Evolutionary conservation across 495 filamentous ascomycete species (phyloP).

Genomic region (Hypoxylon intermedium): DNA sequence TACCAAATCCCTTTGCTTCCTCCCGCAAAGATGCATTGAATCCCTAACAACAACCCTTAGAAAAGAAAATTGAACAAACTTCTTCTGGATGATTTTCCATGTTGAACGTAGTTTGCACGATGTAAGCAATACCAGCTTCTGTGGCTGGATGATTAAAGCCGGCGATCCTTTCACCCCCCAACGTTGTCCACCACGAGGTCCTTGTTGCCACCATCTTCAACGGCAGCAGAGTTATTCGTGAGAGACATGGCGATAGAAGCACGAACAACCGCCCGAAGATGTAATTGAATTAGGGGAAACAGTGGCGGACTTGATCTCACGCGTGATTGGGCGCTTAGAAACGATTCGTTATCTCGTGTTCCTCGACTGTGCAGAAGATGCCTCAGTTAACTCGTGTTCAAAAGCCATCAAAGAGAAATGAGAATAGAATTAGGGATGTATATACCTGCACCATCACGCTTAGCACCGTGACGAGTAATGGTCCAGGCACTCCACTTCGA

Average conservation of each 20-base stretch:
- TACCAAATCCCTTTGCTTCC: slow-evolving; percentile 1
- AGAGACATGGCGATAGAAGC: not conserved
- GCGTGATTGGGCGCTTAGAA: slow-evolving; percentile 13
- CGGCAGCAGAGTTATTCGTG: not conserved
- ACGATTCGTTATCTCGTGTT: slow-evolving; percentile 35
- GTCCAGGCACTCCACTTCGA: slow-evolving; percentile 28
- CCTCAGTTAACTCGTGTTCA: not conserved
- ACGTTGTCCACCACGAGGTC: not conserved
- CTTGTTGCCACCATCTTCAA: not conserved
- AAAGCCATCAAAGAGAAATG: not conserved
- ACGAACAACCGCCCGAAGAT: not conserved
- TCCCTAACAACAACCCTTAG: slow-evolving; percentile 6
- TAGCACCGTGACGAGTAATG: not conserved
- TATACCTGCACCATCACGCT: slow-evolving; percentile 25
- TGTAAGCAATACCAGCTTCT: not conserved
- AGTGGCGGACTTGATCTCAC: not conserved
- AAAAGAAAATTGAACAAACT: no score
- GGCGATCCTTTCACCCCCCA: not conserved
- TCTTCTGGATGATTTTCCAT: no score
- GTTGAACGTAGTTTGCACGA: no score
- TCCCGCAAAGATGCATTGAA: slow-evolving; percentile 2
- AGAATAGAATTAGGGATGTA: not conserved
- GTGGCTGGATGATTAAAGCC: not conserved
- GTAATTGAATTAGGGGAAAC: not conserved
- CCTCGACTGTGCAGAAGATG: slow-evolving; percentile 14